A percentile compares a stretch with the other conserved stretches of the same genome.
Evolutionary conservation across 2,329 filamentous ascomycete genomes (phyloP).

Genomic region (Alternaria novae-zelandiae): DNA sequence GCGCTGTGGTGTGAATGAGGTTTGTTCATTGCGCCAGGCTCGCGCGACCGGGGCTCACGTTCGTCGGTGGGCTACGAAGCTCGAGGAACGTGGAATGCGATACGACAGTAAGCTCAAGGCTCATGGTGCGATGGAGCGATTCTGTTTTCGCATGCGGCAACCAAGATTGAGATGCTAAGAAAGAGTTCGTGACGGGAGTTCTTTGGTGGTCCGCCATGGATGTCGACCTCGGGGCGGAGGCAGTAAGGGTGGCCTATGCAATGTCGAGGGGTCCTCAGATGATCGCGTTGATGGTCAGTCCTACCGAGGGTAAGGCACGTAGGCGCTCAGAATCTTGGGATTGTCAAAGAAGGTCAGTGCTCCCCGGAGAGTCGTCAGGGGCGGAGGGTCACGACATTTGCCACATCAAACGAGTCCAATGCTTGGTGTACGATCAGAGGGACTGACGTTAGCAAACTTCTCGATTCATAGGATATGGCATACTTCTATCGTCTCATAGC

Average conservation of each 20-base stretch:
- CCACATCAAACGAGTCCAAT: background rate
- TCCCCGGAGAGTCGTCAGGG: background rate
- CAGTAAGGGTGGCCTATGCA: background rate
- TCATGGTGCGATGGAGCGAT: background rate
- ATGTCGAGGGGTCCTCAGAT: background rate
- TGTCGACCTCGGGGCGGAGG: background rate
- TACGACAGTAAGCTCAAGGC: background rate
- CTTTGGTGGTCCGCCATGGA: background rate
- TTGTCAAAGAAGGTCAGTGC: background rate
- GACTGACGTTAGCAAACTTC: background rate
- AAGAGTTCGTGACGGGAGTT: background rate
- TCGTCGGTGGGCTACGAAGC: background rate
- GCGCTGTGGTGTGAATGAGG: background rate
- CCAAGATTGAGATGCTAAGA: background rate
- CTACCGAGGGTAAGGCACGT: background rate
- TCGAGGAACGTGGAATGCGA: background rate
- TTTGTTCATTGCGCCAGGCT: background rate
- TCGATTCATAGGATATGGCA: background rate
- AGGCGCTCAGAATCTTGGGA: background rate
- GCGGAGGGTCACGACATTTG: background rate
- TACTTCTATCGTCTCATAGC: background rate
- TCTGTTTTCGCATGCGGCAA: background rate
- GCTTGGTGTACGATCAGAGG: background rate
- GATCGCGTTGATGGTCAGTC: background rate
- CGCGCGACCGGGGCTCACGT: background rate